Evolutionary conservation across 1,139 yeast genomes (phyloP).

Genomic region (Geotrichum cucujoidarum): DNA sequence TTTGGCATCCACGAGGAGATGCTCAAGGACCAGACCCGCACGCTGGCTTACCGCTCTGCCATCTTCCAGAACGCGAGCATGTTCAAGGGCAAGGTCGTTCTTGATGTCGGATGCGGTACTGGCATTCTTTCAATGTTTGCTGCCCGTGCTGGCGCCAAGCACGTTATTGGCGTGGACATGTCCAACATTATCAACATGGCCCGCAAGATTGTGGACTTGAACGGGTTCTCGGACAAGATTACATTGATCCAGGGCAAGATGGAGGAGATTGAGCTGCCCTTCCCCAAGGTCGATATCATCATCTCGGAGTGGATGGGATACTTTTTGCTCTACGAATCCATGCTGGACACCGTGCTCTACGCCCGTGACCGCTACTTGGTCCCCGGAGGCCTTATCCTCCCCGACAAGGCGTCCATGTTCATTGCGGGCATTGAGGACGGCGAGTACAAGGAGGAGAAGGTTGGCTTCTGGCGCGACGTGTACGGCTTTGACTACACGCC

Average conservation of each 20-base stretch:
- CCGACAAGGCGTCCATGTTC: conserved; percentile 88
- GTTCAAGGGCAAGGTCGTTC: conserved; percentile 89
- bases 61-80: conserved; percentile 84
- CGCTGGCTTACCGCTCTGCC: conserved; percentile 87
- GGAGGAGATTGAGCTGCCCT: conserved; percentile 88
- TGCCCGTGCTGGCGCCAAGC: conserved; percentile 96
- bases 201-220: conserved; percentile 70
- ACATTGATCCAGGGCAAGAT: conserved; percentile 88
- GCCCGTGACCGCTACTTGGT: conserved; percentile 92
- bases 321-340: conserved; percentile 89
- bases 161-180: conserved; percentile 96
- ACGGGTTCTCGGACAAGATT: conserved; percentile 83
- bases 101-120: conserved; percentile 98
- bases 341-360: conserved; percentile 92
- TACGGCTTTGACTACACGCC: conserved; percentile 93
- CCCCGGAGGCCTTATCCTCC: conserved; percentile 86
- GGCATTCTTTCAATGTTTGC: conserved; percentile 98
- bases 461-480: conserved; percentile 94
- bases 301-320: conserved; percentile 99
- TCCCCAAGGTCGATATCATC: conserved; percentile 77
- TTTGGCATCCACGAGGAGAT: conserved; percentile 98
- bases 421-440: conserved; percentile 95
- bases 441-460: conserved; percentile 86
- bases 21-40: conserved; percentile 93
- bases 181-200: conserved; percentile 96